A percentile compares a stretch with the other conserved stretches of the same genome.
Conservation (phyloP, 768 basidiomycete genomes). For the Pleurotus salmoneostramineus region DNA sequence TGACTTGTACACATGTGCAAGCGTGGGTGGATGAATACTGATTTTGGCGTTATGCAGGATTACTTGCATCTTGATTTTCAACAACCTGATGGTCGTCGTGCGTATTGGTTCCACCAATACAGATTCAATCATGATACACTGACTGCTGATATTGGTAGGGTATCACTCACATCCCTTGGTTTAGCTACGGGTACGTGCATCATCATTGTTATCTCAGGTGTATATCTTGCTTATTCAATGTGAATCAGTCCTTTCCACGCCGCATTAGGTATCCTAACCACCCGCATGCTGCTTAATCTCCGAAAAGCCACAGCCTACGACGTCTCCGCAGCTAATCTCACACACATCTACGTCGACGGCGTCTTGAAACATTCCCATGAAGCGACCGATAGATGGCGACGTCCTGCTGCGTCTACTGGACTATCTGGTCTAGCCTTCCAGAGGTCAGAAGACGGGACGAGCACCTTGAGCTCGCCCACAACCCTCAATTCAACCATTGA, state of each 20-base stretch:
- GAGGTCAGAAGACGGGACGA: background rate
- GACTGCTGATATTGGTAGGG: constrained; percentile 20
- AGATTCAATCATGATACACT: background rate
- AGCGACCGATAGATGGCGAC: background rate
- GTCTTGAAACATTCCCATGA: background rate
- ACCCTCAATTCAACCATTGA: background rate
- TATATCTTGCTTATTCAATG: background rate
- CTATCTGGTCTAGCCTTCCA: constrained; percentile 1
- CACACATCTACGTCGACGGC: background rate
- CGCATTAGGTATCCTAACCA: constrained; percentile 41
- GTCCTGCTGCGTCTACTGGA: background rate
- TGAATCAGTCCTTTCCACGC: constrained; percentile 39
- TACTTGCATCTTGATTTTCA: constrained; percentile 33
- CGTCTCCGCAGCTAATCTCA: background rate
- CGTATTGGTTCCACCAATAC: constrained; percentile 12
- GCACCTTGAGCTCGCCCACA: background rate
- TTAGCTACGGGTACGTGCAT: constrained; percentile 35
- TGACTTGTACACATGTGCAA: background rate
- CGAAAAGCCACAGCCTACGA: constrained; percentile 25
- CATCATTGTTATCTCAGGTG: background rate
- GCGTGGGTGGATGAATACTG: background rate
- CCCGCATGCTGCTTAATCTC: constrained; percentile 42
- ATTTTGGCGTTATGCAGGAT: constrained; percentile 23
- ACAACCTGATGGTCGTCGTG: constrained; percentile 43
- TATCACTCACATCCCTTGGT: constrained; percentile 43